Evolutionary conservation across 805 yeast species (phyloP).

Genomic region (Metschnikowia lochheadii): DNA sequence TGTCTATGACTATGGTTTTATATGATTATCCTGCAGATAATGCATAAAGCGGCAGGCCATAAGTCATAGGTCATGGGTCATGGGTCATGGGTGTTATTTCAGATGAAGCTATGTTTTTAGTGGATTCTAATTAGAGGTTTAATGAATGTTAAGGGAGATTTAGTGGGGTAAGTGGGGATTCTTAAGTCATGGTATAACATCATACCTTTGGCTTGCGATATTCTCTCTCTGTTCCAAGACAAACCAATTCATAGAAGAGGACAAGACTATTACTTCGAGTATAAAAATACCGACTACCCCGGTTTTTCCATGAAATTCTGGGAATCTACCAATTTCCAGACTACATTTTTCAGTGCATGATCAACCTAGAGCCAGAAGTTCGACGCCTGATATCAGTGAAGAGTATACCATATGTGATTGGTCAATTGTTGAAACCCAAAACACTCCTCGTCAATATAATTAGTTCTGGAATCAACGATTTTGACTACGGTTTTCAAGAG

Average conservation of each 20-base stretch:
- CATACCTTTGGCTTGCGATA: slow-evolving; percentile 58
- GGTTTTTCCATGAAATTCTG: slow-evolving; percentile 39
- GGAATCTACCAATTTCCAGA: slow-evolving; percentile 63
- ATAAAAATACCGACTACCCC: slow-evolving; percentile 69
- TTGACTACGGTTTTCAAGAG: slow-evolving; percentile 17
- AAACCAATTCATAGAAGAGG: slow-evolving; percentile 72
- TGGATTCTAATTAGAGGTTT: too few species aligned
- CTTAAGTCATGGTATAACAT: slow-evolving; percentile 23
- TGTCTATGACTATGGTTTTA: too few species aligned
- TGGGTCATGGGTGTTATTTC: too few species aligned
- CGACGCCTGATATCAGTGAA: slow-evolving; percentile 16
- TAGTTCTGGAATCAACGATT: slow-evolving; percentile 6
- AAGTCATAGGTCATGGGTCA: too few species aligned
- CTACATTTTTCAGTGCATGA: slow-evolving; percentile 45
- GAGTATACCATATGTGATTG: slow-evolving; percentile 30
- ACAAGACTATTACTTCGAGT: slow-evolving; percentile 78
- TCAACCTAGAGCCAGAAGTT: slow-evolving; percentile 16
- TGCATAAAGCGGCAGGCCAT: too few species aligned
- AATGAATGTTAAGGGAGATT: too few species aligned
- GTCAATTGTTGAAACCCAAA: slow-evolving; percentile 29
- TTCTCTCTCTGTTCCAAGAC: slow-evolving; percentile 70
- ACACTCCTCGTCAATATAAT: too few species aligned
- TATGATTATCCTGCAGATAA: too few species aligned
- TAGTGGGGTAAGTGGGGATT: too few species aligned
- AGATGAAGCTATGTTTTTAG: too few species aligned